Base-by-base conservation (phyloP, 805 yeast genomes). In the Cyberlindnera nakhonratchasimensis region DNA sequence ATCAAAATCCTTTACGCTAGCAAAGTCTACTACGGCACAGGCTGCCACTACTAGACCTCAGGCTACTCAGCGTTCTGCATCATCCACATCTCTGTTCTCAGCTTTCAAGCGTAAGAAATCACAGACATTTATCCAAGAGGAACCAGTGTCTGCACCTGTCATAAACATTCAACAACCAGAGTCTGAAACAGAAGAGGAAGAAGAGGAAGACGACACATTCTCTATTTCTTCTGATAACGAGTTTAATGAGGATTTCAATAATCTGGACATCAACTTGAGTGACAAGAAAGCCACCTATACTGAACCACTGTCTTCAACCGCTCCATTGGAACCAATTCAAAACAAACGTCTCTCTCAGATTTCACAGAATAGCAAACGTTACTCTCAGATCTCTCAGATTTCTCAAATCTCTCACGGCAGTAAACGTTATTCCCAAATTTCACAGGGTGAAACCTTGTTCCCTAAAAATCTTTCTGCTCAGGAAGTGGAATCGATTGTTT, bases 401-500 rank as follows among this genome's bases (percentile, higher is more conserved):
- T 43, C 47, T 3, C 42, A 35, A 35, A 39, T 39, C 16, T 43
- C 46, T 2, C 39, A 38, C 13, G 34, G 26, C 5, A n/a, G 34
- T 14, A 47, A 39, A 28, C 40, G 52, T 20, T 30, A 40, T 7
- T 47, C 57, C 7, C 47, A 42, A 25, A 49, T 52, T 12, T 44
- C 52, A 6, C 57, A 56, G 65, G 80, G 82, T 20, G 82, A 83
- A 42, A 77, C 80, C 0, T 60, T 85, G 20, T 86, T 86, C 59
- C 95, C 95, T 0, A 84, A 80, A 56, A 74, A 79, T 3, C 65
- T 86, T 24, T 81, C 73, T 43, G 69, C 75, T 0, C 77, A 74
- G 39, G 95, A 86, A 55, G 85, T 86, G 10, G 86, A 82, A 50
- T 80, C 86, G 34, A 86, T 86, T 43, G 82, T 82, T 47, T 57